Evolutionary conservation across 2,329 filamentous ascomycete species (phyloP).

Genomic region (Pseudogymnoascus sp.): DNA sequence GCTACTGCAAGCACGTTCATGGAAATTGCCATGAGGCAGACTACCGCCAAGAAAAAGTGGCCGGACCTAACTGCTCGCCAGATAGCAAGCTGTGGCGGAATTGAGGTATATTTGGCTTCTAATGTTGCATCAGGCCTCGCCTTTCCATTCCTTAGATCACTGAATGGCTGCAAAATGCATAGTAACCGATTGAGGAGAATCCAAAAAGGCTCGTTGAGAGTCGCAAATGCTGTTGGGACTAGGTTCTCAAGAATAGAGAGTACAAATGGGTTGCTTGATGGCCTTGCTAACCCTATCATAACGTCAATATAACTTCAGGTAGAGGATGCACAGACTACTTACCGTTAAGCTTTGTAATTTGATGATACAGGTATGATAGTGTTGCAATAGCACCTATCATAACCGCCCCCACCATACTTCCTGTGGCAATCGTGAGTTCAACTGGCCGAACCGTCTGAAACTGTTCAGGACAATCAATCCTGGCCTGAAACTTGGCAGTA

Average conservation of each 20-base stretch:
- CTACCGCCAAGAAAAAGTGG: constrained; percentile 41
- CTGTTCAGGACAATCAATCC: no score
- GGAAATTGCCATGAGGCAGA: constrained; percentile 44
- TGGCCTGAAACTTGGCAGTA: no score
- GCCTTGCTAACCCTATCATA: constrained; percentile 18
- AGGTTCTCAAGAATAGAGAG: constrained; percentile 41
- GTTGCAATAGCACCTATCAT: no score
- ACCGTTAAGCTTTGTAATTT: constrained; percentile 19
- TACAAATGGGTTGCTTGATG: constrained; percentile 24
- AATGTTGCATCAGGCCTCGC: constrained; percentile 39
- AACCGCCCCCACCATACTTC: no score
- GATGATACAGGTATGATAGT: constrained; percentile 16
- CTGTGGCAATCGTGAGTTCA: no score
- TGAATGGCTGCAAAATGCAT: constrained; percentile 49
- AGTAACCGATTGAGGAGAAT: constrained; percentile 47
- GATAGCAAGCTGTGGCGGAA: constrained; percentile 48
- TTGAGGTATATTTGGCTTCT: constrained; percentile 43
- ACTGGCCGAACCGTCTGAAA: no score
- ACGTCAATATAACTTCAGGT: no score
- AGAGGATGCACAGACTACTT: no score
- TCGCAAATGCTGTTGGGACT: constrained; percentile 48
- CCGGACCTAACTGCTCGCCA: constrained; percentile 39
- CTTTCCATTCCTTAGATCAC: constrained; percentile 40
- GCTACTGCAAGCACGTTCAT: constrained; percentile 49
- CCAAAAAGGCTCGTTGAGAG: constrained; percentile 52